phyloP scores from a whole-genome alignment of 2,329 filamentous ascomycete genomes.

The Acarospora socialis region DNA sequence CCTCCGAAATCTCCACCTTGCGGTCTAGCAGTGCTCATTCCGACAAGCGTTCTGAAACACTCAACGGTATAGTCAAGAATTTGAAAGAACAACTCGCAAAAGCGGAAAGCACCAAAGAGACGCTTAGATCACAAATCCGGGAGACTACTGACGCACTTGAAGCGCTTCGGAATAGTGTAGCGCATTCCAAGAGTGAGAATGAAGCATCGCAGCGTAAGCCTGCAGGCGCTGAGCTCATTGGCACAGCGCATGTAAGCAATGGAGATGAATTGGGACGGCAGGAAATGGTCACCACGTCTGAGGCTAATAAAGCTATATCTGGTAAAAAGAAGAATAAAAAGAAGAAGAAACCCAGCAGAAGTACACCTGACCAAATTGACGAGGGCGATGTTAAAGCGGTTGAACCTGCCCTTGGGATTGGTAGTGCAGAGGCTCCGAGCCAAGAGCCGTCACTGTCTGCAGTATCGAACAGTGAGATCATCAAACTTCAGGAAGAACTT shows the following conservation, averaged over 20 bases:
- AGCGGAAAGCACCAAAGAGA: conserved; percentile 14
- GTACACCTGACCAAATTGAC: conserved; percentile 24
- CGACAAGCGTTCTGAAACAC: conserved; percentile 7
- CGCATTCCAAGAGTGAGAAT: no score
- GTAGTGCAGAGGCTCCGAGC: conserved; percentile 1
- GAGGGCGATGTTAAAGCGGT: conserved; percentile 10
- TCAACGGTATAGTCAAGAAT: conserved; percentile 24
- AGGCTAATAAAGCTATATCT: no score
- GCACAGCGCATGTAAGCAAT: no score
- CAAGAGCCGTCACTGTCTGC: conserved; percentile 2
- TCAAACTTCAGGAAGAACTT: conserved; percentile 20
- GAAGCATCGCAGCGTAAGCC: no score
- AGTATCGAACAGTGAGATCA: conserved; percentile 3
- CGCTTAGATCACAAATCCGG: conserved; percentile 14
- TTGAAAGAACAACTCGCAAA: conserved; percentile 14
- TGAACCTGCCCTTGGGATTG: conserved; percentile 3
- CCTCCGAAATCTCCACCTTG: conserved; percentile 3
- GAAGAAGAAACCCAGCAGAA: conserved; percentile 62
- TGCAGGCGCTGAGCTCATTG: no score
- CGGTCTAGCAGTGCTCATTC: conserved; percentile 2
- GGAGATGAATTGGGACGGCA: no score
- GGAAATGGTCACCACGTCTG: no score
- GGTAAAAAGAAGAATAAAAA: conserved; percentile 78
- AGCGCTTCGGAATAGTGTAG: no score
- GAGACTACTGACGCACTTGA: conserved; percentile 10